Base-by-base conservation (phyloP, 768 basidiomycete species). In the Crassisporium funariophilum region DNA sequence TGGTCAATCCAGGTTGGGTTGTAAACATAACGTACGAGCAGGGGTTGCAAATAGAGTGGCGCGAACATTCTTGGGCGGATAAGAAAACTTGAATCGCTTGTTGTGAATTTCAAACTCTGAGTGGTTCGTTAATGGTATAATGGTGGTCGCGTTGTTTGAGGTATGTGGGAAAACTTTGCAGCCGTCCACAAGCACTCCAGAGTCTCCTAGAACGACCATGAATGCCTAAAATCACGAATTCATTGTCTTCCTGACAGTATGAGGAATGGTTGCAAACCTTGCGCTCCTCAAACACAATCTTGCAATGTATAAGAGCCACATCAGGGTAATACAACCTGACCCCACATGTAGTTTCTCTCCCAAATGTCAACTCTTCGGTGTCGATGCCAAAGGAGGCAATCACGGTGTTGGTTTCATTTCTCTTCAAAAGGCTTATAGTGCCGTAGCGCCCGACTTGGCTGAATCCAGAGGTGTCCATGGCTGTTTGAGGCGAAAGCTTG, bases 371-470 rank as follows among this genome's bases (percentile, higher is more conserved):
- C 41, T 78, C 71, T 16, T 81, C 75, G 4, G 80, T 73, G 66
- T 90, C 87, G 55, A 90, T 81, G 4, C 87, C 87, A 50, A 84
- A 90, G 1, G 84, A 73, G 1, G 87, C 83, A 19, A 88, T 67
- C 7, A 78, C 67, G 66, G 20, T 41, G 13, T 22, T 46, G 23
- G 34, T 13, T 47, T 34, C 17, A 15, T 33, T 31, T 46, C 29
- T 20, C 55, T 84, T 86, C 63, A 88, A 70, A 41, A 88, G 70
- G 39, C 79, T 78, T 3, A 89, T 66, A 0, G 84, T 83, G 4
- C 86, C 86, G 58, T 76, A 83, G 41, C 75, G 72, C 7, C 86
- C 86, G n/a, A 85, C 70, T 51, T 81, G 79, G 52, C 67, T 75
- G 34, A 71, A 70, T 16, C 68, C 68, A 27, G 62, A 61, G 15